Evolutionary conservation across 805 yeast species (phyloP).

Genomic region (Sugiyamaella marilandica): DNA sequence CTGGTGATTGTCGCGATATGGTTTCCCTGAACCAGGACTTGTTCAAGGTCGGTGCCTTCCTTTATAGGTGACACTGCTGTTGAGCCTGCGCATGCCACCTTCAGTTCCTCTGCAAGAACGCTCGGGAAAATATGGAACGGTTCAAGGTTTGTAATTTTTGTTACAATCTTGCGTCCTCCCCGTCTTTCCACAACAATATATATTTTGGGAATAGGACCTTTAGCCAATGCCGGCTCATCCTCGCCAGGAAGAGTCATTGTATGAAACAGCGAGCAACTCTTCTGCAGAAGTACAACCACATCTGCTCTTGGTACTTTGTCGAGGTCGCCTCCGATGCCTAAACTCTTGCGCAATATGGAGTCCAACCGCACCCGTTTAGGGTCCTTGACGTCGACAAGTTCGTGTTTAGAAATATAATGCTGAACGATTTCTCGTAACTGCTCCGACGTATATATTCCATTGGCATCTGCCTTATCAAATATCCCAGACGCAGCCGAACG

Average conservation of each 20-base stretch:
- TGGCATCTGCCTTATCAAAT: slow-evolving; percentile 18
- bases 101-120: slow-evolving; percentile 60
- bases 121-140: slow-evolving; percentile 60
- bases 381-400: slow-evolving; percentile 48
- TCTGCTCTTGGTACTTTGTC: slow-evolving; percentile 34
- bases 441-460: slow-evolving; percentile 43
- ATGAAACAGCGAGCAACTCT: slow-evolving; percentile 43
- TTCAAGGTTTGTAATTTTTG: slow-evolving; percentile 67
- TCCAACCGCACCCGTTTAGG: slow-evolving; percentile 55
- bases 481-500: slow-evolving; percentile 23
- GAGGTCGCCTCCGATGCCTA: slow-evolving; percentile 34
- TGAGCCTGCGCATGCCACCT: slow-evolving; percentile 84
- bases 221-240: slow-evolving; percentile 38
- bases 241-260: slow-evolving; percentile 47
- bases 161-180: slow-evolving; percentile 76
- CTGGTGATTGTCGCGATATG: slow-evolving; percentile 64
- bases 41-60: slow-evolving; percentile 52
- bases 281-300: slow-evolving; percentile 39
- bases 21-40: slow-evolving; percentile 88
- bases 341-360: slow-evolving; percentile 44
- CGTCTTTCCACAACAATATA: slow-evolving; percentile 66
- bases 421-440: slow-evolving; percentile 54
- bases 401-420: slow-evolving; percentile 49
- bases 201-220: slow-evolving; percentile 67
- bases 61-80: slow-evolving; percentile 47